These are phyloP conservation scores for Phytopythium kandeliae DNA, from an alignment of 352 stramenopile species.

Conservation along the genomic window DNA sequence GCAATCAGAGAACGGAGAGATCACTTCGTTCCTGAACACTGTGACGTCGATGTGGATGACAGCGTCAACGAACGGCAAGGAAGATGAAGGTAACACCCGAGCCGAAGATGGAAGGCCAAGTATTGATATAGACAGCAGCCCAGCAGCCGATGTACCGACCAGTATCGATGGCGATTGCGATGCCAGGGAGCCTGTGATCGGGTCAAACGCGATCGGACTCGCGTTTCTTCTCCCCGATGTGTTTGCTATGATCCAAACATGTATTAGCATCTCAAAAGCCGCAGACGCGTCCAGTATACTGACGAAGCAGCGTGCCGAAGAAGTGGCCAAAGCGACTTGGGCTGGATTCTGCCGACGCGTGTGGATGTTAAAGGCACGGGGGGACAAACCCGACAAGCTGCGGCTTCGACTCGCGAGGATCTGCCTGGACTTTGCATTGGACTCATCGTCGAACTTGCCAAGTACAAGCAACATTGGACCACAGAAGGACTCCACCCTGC, in stretches of 20 bases:
- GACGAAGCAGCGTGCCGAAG: conserved; percentile 4
- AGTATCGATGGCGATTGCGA: conserved; percentile 6
- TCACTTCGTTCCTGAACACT: conserved; percentile 24
- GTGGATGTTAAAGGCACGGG: conserved; percentile 2
- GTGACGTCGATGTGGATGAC: conserved; percentile 15
- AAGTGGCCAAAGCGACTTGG: conserved; percentile 25
- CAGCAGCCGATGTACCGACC: not conserved
- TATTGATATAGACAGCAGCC: too few species aligned
- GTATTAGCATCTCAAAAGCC: conserved; percentile 14
- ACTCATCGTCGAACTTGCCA: conserved; percentile 7
- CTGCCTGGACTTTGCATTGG: conserved; percentile 52
- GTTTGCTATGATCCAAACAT: conserved; percentile 26
- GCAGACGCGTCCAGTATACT: conserved; percentile 8
- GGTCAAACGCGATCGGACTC: conserved; percentile 26
- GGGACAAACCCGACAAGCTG: conserved; percentile 18
- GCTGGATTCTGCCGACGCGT: conserved; percentile 38
- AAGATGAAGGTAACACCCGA: not conserved
- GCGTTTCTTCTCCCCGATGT: conserved; percentile 49
- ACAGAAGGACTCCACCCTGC: not conserved
- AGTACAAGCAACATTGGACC: conserved; percentile 2
- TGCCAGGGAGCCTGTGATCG: conserved; percentile 11
- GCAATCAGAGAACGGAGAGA: conserved; percentile 8
- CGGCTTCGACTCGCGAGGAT: conserved; percentile 34
- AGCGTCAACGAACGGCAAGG: not conserved
- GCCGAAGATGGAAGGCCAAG: not conserved